These are phyloP conservation scores for Zygosaccharomyces pseudorouxii DNA, from an alignment of 805 yeast species.

Conservation along the genomic window DNA sequence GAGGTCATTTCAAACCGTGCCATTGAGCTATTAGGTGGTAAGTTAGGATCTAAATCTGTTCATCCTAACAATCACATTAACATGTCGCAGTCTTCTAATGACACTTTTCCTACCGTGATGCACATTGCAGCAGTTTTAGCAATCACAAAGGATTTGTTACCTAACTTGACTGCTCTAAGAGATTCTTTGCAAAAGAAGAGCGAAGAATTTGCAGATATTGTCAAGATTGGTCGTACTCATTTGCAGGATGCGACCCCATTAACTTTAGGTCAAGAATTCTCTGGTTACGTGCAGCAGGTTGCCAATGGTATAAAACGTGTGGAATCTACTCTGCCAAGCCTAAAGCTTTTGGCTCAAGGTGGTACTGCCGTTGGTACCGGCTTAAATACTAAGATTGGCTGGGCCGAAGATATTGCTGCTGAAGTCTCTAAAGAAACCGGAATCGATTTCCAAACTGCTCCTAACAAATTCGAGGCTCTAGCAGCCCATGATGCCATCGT, in stretches of 20 bases:
- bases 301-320: constrained; percentile 87
- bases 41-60: constrained; percentile 83
- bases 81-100: constrained; percentile 98
- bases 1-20: constrained; percentile 99
- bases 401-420: constrained; percentile 79
- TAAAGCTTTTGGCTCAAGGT: constrained; percentile 91
- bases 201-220: constrained; percentile 80
- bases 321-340: constrained; percentile 67
- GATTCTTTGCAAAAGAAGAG: constrained; percentile 73
- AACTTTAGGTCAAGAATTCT: constrained; percentile 96
- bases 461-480: constrained; percentile 97
- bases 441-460: constrained; percentile 85
- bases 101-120: constrained; percentile 99
- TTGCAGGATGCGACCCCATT: constrained; percentile 98
- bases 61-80: constrained; percentile 99
- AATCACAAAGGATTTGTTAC: constrained; percentile 68
- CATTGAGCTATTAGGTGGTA: constrained; percentile 91
- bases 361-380: constrained; percentile 99
- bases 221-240: constrained; percentile 98
- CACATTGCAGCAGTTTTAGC: constrained; percentile 97
- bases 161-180: constrained; percentile 72
- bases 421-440: constrained; percentile 86
- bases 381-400: constrained; percentile 88
- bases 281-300: constrained; percentile 92
- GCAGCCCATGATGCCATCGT: constrained; percentile 99